These are phyloP conservation scores for Detonula confervacea DNA, from an alignment of 352 stramenopile genomes.

Conservation along the genomic window DNA sequence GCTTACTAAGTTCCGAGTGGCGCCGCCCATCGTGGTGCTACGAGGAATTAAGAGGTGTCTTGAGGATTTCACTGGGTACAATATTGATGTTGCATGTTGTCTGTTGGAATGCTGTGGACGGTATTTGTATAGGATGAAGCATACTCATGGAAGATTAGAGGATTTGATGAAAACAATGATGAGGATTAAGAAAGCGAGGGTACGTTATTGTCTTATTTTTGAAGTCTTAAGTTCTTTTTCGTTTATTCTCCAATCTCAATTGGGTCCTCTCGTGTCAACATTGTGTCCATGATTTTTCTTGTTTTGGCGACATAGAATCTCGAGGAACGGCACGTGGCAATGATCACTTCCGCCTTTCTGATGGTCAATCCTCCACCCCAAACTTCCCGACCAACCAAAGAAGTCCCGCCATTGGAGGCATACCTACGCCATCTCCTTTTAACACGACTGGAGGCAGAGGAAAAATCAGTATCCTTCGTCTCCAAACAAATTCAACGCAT, in stretches of 20 bases:
- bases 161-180: constrained; percentile 95
- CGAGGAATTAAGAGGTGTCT: constrained; percentile 93
- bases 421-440: constrained; percentile 93
- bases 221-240: not conserved
- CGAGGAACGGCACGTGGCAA: constrained; percentile 72
- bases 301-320: constrained; percentile 56
- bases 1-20: constrained; percentile 96
- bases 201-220: constrained; percentile 50
- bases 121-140: constrained; percentile 94
- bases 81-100: constrained; percentile 95
- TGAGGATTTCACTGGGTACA: constrained; percentile 94
- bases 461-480: constrained; percentile 90
- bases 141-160: constrained; percentile 90
- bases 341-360: constrained; percentile 82
- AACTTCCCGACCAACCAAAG: constrained; percentile 58
- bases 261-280: not conserved
- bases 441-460: constrained; percentile 89
- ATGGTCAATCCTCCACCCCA: constrained; percentile 78
- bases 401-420: constrained; percentile 83
- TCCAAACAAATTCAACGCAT: constrained; percentile 93
- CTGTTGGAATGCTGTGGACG: constrained; percentile 96
- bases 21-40: constrained; percentile 93
- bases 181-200: constrained; percentile 93
- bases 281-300: constrained; percentile 15
- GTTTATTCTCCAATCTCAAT: no score